Evolutionary conservation across 208 protist species (phyloP), one percentile per base, ranked within the genome.

Genomic region (Leishmania tarentolae): DNA sequence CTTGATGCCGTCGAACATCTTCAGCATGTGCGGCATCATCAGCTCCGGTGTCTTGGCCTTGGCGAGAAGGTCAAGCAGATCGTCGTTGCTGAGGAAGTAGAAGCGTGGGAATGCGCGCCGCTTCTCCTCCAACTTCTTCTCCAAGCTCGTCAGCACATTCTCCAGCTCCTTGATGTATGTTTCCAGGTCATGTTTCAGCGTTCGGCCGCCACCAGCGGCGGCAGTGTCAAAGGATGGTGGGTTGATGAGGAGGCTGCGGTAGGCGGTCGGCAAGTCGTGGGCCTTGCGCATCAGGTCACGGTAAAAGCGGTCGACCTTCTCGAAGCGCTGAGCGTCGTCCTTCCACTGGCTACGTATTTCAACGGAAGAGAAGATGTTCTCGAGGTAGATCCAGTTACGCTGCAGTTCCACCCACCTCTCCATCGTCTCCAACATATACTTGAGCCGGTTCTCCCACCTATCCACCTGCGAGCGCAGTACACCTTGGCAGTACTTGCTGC

Each of bases 1-100:
- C 81, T 98, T 98, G 83, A 98, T 98, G 83, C 96, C 95, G 88
- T 99, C 98, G 85, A 99, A 99, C 95, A 99, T 99, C 88, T 99
- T 99, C 40, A 95, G 88, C 93, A 99, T 98, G 89, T 99, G 98
- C 57, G 97, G 96, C 93, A 99, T 99, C 83, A 99, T 98, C 72
- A 98, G 91, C 78, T 98, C 96, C 15, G 98, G 98, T 61, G 99
- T 98, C 83, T 98, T 99, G 35, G 98, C 98, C 92, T 99, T 99
- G 50, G 99, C 95, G n/a, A 99, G 89, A 69, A 99, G 98, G 83
- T 99, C 98, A 13, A 99, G 92, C 71, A 99, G 86, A 79, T 99
- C 99, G 83, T 97, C 93, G 83, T 98, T 98, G 86, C 95, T 98
- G 59, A 98, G 92, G 83, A 99, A 99, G 93, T 99, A 99, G 86